Evolutionary conservation across 2,329 filamentous ascomycete genomes (phyloP).

Genomic region (Scytalidium lignicola): DNA sequence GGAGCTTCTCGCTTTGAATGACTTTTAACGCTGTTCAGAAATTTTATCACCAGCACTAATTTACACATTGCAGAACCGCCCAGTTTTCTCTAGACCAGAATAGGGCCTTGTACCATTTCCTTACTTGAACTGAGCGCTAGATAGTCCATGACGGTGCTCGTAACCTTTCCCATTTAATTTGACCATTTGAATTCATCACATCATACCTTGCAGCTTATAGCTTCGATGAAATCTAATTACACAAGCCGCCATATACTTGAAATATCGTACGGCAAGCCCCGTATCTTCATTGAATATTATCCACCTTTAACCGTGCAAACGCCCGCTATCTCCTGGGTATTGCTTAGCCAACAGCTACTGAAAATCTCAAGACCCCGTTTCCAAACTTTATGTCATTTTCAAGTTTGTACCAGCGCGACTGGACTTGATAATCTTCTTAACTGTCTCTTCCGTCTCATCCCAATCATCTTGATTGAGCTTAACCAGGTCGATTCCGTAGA

Average conservation of each 20-base stretch:
- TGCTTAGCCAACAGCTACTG: neutral
- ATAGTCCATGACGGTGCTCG: no score
- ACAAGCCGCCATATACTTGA: neutral
- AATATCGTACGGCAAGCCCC: neutral
- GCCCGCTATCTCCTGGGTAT: slow-evolving; percentile 5
- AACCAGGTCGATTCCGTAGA: slow-evolving; percentile 77
- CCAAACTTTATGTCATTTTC: slow-evolving; percentile 7
- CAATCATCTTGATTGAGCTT: slow-evolving; percentile 82
- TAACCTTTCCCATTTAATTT: no score
- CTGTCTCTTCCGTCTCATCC: slow-evolving; percentile 79
- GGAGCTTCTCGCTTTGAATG: neutral
- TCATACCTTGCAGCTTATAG: neutral
- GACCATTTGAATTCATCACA: no score
- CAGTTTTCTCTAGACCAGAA: no score
- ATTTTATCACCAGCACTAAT: no score
- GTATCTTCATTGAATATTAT: neutral
- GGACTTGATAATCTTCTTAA: slow-evolving; percentile 77
- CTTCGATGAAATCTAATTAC: neutral
- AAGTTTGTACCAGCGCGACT: slow-evolving; percentile 52
- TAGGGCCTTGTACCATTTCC: no score
- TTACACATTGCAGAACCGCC: no score
- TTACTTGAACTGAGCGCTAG: no score
- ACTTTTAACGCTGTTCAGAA: neutral
- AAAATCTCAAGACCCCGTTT: neutral
- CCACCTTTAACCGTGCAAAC: slow-evolving; percentile 5